These are phyloP conservation scores for Populus euphratica DNA, from an alignment of 345 rosid species.

Conservation along the genomic window DNA sequence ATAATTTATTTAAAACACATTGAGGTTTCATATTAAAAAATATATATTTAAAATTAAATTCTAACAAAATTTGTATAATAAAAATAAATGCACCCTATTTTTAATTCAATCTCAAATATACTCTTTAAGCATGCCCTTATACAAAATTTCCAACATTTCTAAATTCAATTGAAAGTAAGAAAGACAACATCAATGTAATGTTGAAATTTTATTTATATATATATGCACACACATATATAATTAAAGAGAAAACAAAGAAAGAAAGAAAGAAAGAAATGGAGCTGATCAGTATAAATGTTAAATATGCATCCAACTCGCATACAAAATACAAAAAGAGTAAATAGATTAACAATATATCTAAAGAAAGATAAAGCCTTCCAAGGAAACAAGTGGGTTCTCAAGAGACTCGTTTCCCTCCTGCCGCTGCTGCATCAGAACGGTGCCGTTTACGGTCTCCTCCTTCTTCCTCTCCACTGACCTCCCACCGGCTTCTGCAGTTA, in stretches of 20 bases:
- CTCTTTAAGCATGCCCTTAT: no score
- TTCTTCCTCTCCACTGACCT: conserved; percentile 10
- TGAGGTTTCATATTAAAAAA: no score
- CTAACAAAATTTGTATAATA: no score
- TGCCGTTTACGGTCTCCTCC: conserved; percentile 16
- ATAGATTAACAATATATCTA: conserved; percentile 12
- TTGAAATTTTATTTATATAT: no score
- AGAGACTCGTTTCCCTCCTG: conserved; percentile 39
- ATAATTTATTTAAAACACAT: no score
- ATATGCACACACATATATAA: no score
- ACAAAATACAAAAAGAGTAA: not conserved
- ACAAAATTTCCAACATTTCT: no score
- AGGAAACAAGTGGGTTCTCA: conserved; percentile 61
- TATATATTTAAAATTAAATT: no score
- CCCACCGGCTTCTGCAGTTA: conserved; percentile 23
- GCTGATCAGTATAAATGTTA: not conserved
- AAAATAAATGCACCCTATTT: no score
- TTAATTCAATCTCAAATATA: no score
- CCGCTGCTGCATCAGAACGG: conserved; percentile 13
- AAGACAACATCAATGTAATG: no score
- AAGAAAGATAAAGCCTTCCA: conserved; percentile 80
- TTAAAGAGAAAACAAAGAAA: no score
- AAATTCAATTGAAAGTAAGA: not conserved
- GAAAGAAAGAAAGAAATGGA: not conserved
- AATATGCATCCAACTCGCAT: not conserved